These are phyloP conservation scores for Mortierella sp. DNA, from an alignment of 371 early-diverging fungal species.

Conservation along the genomic window DNA sequence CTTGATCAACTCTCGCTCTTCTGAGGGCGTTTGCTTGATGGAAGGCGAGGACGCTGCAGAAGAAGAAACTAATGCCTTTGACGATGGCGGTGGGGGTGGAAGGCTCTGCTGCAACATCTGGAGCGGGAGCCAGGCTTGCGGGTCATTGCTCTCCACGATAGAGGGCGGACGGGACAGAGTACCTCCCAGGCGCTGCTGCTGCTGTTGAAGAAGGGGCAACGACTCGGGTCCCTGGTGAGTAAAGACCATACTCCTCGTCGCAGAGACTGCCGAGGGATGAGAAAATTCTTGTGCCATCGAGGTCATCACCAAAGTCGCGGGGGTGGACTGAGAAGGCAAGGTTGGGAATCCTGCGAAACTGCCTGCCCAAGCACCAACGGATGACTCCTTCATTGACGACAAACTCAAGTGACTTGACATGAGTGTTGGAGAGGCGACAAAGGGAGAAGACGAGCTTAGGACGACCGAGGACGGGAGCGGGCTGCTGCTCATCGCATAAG, in stretches of 20 bases:
- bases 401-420: background rate
- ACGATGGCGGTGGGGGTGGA: background rate
- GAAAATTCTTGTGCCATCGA: background rate
- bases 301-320: background rate
- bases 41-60: background rate
- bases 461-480: background rate
- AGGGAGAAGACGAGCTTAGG: background rate
- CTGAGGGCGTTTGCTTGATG: background rate
- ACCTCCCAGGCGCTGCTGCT: background rate
- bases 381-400: background rate
- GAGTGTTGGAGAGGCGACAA: background rate
- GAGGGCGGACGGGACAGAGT: background rate
- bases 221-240: background rate
- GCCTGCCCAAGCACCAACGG: background rate
- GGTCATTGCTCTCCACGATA: background rate
- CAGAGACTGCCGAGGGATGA: background rate
- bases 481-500: constrained; percentile 17
- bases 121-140: constrained; percentile 15
- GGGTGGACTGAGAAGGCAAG: background rate
- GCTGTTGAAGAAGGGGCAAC: background rate
- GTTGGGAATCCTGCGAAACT: background rate
- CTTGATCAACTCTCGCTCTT: background rate
- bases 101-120: constrained; percentile 18
- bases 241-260: background rate
- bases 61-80: background rate